Conservation (phyloP, 805 yeast species). For the Candida tammaniensis region DNA sequence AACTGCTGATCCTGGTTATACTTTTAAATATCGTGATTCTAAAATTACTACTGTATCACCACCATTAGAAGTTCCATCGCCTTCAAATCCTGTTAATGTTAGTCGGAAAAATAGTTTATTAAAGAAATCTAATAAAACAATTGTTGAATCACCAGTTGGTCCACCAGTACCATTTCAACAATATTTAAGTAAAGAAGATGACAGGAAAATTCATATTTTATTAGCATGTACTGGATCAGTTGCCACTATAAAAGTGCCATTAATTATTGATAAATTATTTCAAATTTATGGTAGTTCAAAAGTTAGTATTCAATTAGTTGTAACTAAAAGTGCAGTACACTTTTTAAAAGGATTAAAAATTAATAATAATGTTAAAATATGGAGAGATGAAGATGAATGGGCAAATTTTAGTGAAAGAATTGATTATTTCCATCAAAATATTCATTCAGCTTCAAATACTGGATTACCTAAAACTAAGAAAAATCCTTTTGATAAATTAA, state of each 20-base stretch:
- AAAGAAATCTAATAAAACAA: conserved; percentile 46
- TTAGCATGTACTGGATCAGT: conserved; percentile 96
- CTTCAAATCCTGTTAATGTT: conserved; percentile 21
- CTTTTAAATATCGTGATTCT: neutral
- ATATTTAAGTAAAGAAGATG: conserved; percentile 69
- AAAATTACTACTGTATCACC: conserved; percentile 18
- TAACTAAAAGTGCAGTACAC: conserved; percentile 82
- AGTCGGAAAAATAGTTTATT: conserved; percentile 10
- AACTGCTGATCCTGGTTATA: conserved; percentile 5
- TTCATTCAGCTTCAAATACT: conserved; percentile 19
- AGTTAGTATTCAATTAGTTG: conserved; percentile 80
- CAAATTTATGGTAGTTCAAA: conserved; percentile 68
- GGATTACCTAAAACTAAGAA: conserved; percentile 20
- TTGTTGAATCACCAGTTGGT: conserved; percentile 55
- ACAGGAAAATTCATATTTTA: conserved; percentile 81
- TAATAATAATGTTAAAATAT: conserved; percentile 70
- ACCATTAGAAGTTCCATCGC: conserved; percentile 11
- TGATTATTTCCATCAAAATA: conserved; percentile 16
- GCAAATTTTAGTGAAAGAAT: conserved; percentile 32
- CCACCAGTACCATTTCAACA: conserved; percentile 75
- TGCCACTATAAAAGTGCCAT: conserved; percentile 90
- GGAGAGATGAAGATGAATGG: conserved; percentile 98
- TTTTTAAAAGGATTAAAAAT: conserved; percentile 55
- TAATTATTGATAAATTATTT: conserved; percentile 81
- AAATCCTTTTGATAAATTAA: conserved; percentile 34